Percentiles rank a stretch among this genome's conserved stretches.
Conservation (phyloP, 129 eudicot genomes). For the Kitagawia praeruptora region DNA sequence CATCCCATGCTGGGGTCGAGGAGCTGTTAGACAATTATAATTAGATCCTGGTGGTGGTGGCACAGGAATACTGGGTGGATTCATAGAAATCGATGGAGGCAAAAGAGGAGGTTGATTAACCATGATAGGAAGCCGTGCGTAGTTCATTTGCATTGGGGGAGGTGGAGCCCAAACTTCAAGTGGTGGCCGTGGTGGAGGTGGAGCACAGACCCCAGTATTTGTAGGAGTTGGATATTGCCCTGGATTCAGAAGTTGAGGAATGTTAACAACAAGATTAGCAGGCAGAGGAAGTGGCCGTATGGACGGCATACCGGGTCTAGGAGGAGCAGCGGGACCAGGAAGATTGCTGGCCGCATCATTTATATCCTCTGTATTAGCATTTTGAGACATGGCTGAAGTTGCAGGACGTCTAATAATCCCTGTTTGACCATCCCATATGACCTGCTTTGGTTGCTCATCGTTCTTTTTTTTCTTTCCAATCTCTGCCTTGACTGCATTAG, state of each 20-base stretch:
- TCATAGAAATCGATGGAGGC: constrained; percentile 38
- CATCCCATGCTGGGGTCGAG: constrained; percentile 68
- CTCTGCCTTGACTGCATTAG: constrained; percentile 83
- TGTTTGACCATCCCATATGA: constrained; percentile 93
- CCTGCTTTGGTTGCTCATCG: constrained; percentile 88
- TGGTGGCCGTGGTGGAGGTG: constrained; percentile 55
- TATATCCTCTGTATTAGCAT: constrained; percentile 44
- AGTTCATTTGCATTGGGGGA: constrained; percentile 57
- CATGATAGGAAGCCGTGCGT: constrained; percentile 66
- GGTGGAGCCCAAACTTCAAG: constrained; percentile 55
- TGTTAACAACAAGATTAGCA: constrained; percentile 34
- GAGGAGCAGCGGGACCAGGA: constrained; percentile 50
- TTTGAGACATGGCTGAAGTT: constrained; percentile 81
- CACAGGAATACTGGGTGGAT: constrained; percentile 43
- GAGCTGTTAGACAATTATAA: constrained; percentile 41
- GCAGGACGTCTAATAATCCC: constrained; percentile 91
- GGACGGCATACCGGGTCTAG: constrained; percentile 42
- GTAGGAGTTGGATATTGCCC: constrained; percentile 45
- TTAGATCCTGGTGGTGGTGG: constrained; percentile 89
- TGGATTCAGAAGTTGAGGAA: constrained; percentile 19
- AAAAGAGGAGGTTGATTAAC: constrained; percentile 54
- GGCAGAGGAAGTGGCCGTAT: constrained; percentile 49
- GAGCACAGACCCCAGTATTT: constrained; percentile 38
- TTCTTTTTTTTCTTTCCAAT: constrained; percentile 77
- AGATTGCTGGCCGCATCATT: constrained; percentile 36